These are phyloP conservation scores for Geotrichum cucujoidarum DNA, from an alignment of 1,139 yeast species.

Conservation along the genomic window DNA sequence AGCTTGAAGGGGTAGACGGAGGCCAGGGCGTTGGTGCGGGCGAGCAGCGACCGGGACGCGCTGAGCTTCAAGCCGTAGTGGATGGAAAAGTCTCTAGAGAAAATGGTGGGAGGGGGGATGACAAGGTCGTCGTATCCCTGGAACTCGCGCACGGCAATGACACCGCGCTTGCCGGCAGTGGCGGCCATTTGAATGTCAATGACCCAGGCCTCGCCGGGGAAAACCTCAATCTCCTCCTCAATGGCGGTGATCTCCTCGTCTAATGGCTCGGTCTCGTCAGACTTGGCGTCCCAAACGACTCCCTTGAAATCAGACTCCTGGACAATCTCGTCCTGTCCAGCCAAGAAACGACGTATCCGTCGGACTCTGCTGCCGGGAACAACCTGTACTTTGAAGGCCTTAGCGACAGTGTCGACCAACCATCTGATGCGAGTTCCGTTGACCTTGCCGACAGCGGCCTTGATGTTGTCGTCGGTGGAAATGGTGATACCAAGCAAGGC, in stretches of 20 bases:
- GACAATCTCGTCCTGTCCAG: constrained; percentile 90
- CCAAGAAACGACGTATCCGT: constrained; percentile 84
- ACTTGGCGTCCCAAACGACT: constrained; percentile 82
- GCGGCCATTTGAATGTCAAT: constrained; percentile 82
- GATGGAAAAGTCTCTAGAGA: constrained; percentile 78
- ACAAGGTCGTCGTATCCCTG: constrained; percentile 30
- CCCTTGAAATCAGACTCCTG: constrained; percentile 92
- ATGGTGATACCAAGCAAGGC: constrained; percentile 69
- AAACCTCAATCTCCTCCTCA: constrained; percentile 22
- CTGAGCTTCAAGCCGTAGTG: constrained; percentile 70
- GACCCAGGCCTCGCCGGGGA: constrained; percentile 80
- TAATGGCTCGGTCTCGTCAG: constrained; percentile 62
- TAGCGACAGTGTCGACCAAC: constrained; percentile 77
- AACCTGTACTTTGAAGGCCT: constrained; percentile 71
- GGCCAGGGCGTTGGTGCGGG: constrained; percentile 62
- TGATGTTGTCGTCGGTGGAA: constrained; percentile 57
- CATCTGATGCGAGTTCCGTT: constrained; percentile 66
- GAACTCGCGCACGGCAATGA: constrained; percentile 29
- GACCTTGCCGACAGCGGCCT: constrained; percentile 47
- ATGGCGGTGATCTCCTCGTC: constrained; percentile 25
- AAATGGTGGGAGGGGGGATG: constrained; percentile 54
- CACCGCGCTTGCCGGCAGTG: constrained; percentile 37
- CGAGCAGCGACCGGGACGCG: constrained; percentile 66
- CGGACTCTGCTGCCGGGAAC: constrained; percentile 92
- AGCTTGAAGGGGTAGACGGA: constrained; percentile 92